Evolutionary conservation across 2,329 filamentous ascomycete species (phyloP), one percentile per base, ranked within the genome.

Genomic region (Diaporthe sp.): DNA sequence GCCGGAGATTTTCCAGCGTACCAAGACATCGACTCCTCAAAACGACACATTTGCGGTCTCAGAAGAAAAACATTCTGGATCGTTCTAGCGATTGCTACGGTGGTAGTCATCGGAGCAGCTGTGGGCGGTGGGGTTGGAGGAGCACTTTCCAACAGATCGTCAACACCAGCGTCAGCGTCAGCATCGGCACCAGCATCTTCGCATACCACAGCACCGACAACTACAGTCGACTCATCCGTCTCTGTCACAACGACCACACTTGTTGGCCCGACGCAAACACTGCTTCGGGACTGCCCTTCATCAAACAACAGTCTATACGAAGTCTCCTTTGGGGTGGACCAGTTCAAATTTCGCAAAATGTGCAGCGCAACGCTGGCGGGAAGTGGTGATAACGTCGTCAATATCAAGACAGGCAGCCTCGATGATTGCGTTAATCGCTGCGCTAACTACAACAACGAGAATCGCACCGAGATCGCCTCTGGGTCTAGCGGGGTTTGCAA

Each of bases 81-180:
- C 22, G 22, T 61, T 25, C 22, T 61, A 17, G 22, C 22, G 58
- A 37, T 61, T 42, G 34, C 58, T 61, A 19, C 12, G 0, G 22
- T 39, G 58, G 58, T 61, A 42, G 37, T 61, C 17, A 61, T 61
- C 22, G 58, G 58, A 61, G 58, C 37, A 61, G n/a, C 34, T 42
- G 34, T 61, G 22, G 37, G 58, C 37, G 58, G 58, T 5, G 34
- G 34, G 4, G 58, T 61, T 42, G 58, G 34, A 10, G 58, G 34
- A 61, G 58, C 34, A 61, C 22, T 61, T 28, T 61, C 58, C 34
- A 61, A 42, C 58, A 42, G 37, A 42, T 42, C 28, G 0, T 19
- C 51, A 55, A 25, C 17, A 17, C 8, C 22, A 49, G 46, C 46
- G 22, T 19, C 22, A 49, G 46, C 46, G 22, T 28, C 51, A 55